Base-by-base conservation (phyloP, 169 alveolate species). In the Perkinsus marinus region DNA sequence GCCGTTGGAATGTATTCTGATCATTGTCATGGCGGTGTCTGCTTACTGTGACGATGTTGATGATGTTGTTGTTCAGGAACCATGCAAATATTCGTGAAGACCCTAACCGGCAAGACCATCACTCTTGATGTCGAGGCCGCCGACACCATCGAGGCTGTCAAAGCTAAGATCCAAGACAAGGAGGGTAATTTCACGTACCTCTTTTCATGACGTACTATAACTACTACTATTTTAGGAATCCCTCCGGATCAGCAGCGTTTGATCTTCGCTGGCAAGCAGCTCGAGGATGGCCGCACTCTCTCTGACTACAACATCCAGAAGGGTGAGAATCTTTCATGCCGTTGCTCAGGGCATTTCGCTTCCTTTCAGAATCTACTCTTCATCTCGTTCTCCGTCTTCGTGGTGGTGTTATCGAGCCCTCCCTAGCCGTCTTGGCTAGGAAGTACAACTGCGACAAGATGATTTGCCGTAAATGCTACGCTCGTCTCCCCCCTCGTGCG, bases 361-460 rank as follows among this genome's bases (percentile, higher is more conserved):
- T 2, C 39, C 68, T 5, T 68, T 3, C 93, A 93, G 96, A 98
- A 95, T 97, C 99, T 46, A 98, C 99, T n/a, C 97, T 98, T 47
- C 99, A 98, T 94, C 95, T 98, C 95, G 99, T 99, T 90, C 97
- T 98, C 93, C 97, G 99, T 94, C 97, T 99, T 79, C 97, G 99
- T 95, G 99, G 99, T 93, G 99, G 99, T 90, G 98, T 97, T 91
- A 98, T 99, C 94, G 99, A 98, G 96, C 99, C 99, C 68, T 97
- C 99, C 47, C 96, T 98, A 91, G 99, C 98, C 41, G 98, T 98
- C 94, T 96, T 99, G 93, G 99, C 99, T 43, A 98, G 98, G 95
- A 98, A 97, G 96, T 99, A 98, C 98, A 98, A 98, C 96, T 98
- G 99, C 94, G 99, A 99, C 94, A 99, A 98, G 96, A 97, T 97